Evolutionary conservation across 163 green algal species (phyloP), one percentile per base, ranked within the genome.

Genomic region (Scenedesmus sp.): DNA sequence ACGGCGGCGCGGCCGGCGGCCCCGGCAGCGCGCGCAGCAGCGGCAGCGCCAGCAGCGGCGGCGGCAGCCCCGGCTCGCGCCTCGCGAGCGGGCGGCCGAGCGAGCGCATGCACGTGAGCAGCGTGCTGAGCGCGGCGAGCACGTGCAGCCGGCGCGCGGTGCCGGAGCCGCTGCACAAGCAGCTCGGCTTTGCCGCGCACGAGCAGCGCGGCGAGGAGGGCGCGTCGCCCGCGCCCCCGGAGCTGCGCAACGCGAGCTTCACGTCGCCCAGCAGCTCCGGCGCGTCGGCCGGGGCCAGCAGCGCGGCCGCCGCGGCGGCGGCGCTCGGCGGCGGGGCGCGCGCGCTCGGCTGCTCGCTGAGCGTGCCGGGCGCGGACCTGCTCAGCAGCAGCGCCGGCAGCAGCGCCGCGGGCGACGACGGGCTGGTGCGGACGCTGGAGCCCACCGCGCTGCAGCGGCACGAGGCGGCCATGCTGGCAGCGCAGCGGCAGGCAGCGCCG

Each of bases 71-170:
- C 6, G 26, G 26, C 6, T 26, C 53, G 9, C 28, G 26, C 4
- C 17, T 64, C 4, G 56, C 42, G 56, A 4, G 13, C n/a, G 56
- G 50, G 6, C n/a, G n/a, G n/a, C n/a, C n/a, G n/a, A n/a, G n/a
- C n/a, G 51, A 66, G 26, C 66, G 66, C 36, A 58, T 77, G 69
- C 69, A 77, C 20, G 69, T 77, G 24, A 77, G 69, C 69, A 67
- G 57, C 60, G 56, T 78, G 17, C 57, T 70, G 2, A 71, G 64
- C 75, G 63, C 64, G n/a, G 31, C 24, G 22, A 75, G 75, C 57
- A 70, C 44, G 42, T 54, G 42, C 50, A 70, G 60, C 34, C 42
- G 58, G 60, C 74, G 50, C 33, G 31, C 15, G 1, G 74, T 66
- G 34, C 62, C 28, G 4, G 62, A 66, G 62, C 74, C 62, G 36